Base-by-base conservation (phyloP, 495 filamentous ascomycete species). In the Neurospora sp. region DNA sequence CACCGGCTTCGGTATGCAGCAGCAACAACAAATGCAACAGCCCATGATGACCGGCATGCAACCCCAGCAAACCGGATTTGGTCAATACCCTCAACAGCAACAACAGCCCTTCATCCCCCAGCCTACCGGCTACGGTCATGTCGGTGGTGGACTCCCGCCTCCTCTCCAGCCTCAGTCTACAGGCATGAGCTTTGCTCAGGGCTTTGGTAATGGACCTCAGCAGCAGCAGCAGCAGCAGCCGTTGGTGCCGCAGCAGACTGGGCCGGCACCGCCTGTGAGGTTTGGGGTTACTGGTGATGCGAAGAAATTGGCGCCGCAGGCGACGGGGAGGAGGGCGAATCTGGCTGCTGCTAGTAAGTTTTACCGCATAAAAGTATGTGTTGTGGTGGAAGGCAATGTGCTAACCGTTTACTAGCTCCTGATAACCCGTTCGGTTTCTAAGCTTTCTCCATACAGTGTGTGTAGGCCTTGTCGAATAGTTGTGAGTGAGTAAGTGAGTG, bases 301-400 rank as follows among this genome's bases (percentile, higher is more conserved):
- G 11, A 93, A 93, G 81, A 94, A 93, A 79, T 82, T 98, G 77
- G 87, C 88, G 73, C 92, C 94, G 39, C 96, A 99, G 84, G 88
- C 94, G 31, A 99, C 96, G 37, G 96, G 96, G 76, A 81, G 91
- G 74, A 90, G 91, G 85, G 96, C 96, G 71, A 97, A 98, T 80
- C 86, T 98, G 75, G 84, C 89, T 48, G 91, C 95, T 88, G 96
- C 96, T 78, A 99, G 96, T 99, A 91, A 90, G 95, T 40, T 76
- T 70, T 6, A 4, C 11, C 5, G 20, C 7, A 5, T 16, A 39
- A 39, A 27, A 10, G 18, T 35, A 14, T 42, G 39, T 37, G n/a
- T 16, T 31, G 40, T 42, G 14, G 40, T n/a, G 14, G 53, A 39
- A 22, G 31, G 16, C 20, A 3, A n/a, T 14, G 40, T 68, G 70